A percentile compares a stretch with the other conserved stretches of the same genome.
These are phyloP conservation scores for Chaetoceros muelleri DNA, from an alignment of 108 stramenopile species.

Conservation along the genomic window DNA sequence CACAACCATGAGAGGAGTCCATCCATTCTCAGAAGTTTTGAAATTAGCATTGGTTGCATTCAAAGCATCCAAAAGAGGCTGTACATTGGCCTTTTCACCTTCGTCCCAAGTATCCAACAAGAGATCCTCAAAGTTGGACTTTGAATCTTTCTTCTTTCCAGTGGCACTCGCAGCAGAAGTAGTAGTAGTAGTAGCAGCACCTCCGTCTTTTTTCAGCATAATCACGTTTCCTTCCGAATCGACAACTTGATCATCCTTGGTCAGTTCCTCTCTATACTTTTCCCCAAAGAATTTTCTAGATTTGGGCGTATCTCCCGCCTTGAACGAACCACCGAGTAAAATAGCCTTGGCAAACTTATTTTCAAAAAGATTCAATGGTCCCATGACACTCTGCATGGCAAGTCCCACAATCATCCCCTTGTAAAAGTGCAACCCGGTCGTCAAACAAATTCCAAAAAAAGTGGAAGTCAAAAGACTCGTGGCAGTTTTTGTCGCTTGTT, in stretches of 20 bases:
- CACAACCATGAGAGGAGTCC: conserved; percentile 83
- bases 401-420: conserved; percentile 84
- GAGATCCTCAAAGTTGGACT: conserved; percentile 51
- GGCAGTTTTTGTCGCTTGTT: conserved; percentile 35
- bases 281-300: conserved; percentile 53
- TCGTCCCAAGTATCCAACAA: conserved; percentile 85
- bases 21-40: conserved; percentile 60
- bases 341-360: conserved; percentile 50
- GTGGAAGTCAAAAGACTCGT: conserved; percentile 52
- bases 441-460: conserved; percentile 70
- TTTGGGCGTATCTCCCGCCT: conserved; percentile 14
- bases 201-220: conserved; percentile 22
- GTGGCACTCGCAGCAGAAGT: conserved; percentile 3
- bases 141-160: conserved; percentile 9
- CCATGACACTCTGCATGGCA: conserved; percentile 82
- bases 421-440: conserved; percentile 73
- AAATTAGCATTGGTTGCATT: conserved; percentile 67
- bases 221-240: conserved; percentile 52
- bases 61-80: conserved; percentile 38
- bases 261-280: conserved; percentile 49
- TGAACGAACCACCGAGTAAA: conserved; percentile 47
- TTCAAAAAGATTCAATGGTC: conserved; percentile 64
- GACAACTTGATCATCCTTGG: conserved; percentile 47
- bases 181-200: conserved; percentile 4
- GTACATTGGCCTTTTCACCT: conserved; percentile 63